Evolutionary conservation across 2,329 filamentous ascomycete species (phyloP), one percentile per base, ranked within the genome.

Genomic region (Fusarium tupiense): DNA sequence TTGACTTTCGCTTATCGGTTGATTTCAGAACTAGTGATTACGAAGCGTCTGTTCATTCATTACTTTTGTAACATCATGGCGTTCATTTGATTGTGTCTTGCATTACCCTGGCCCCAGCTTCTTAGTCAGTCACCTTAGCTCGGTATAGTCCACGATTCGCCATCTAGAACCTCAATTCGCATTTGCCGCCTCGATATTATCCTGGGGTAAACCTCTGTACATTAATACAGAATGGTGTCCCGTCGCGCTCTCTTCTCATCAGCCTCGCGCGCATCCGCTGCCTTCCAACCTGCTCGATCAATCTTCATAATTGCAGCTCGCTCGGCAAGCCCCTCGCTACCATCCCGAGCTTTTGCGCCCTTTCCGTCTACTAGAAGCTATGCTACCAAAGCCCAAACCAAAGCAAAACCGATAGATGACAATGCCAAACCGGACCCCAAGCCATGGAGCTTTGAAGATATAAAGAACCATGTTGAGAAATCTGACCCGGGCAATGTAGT

Each of bases 371-470:
- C 31, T 31, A 40, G 62, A 58, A 73, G 56, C 72, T 78, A 66
- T n/a, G 61, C 65, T 8, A 53, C 65, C 8, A 76, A 77, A 19
- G 7, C 14, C 35, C 35, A 33, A 50, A 11, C 40, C 26, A 16
- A 44, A 60, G 20, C 52, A 19, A 40, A 57, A 26, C n/a, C 54
- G 17, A 35, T 26, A 57, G 20, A 19, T 20, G 22, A 54, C 5
- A 16, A 24, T 43, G 13, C 22, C 6, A 47, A 59, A 9, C 56
- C 64, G 19, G 70, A 70, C 14, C 84, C 77, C 76, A 87, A 84
- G 76, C 78, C 84, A 16, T 90, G 87, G 83, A 80, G 74, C 13
- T 90, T 89, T 77, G 82, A 85, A 64, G 85, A 89, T 81, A 75
- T 89, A 24, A 80, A 85, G 79, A 77, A 81, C n/a, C 78, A 84